Evolutionary conservation across 768 basidiomycete genomes (phyloP).

Genomic region (Austroboletus eburneus): DNA sequence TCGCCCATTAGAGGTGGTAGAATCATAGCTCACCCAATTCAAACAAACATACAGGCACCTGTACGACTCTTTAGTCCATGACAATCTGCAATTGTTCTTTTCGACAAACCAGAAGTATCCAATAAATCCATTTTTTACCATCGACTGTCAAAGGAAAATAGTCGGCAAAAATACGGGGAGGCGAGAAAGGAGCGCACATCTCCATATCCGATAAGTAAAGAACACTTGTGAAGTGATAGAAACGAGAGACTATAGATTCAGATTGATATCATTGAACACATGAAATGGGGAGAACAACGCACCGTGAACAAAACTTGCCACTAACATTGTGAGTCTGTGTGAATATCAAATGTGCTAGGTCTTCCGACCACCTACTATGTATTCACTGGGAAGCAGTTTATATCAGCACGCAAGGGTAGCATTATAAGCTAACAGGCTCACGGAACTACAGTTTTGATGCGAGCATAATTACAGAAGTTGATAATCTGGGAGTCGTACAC

Average conservation of each 20-base stretch:
- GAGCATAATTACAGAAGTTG: neutral
- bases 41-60: slow-evolving; percentile 2
- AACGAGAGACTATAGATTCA: slow-evolving; percentile 3
- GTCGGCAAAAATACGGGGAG: neutral
- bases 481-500: slow-evolving; percentile 4
- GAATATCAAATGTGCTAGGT: no score
- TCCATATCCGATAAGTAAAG: slow-evolving; percentile 12
- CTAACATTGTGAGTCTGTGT: no score
- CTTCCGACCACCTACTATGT: neutral
- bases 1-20: neutral
- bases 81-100: neutral
- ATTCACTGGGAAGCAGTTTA: neutral
- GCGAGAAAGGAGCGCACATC: neutral
- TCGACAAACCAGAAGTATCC: slow-evolving; percentile 3
- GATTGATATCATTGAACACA: neutral
- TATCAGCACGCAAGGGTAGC: neutral
- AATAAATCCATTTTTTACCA: slow-evolving; percentile 1
- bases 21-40: slow-evolving; percentile 4
- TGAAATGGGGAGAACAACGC: neutral
- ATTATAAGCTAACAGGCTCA: neutral
- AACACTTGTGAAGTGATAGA: slow-evolving; percentile 3
- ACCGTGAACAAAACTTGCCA: slow-evolving; percentile 6
- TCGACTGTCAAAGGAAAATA: neutral
- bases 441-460: neutral
- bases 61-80: neutral